phyloP scores from a whole-genome alignment of 2,329 filamentous ascomycete genomes.

The Nigrograna mackinnonii region DNA sequence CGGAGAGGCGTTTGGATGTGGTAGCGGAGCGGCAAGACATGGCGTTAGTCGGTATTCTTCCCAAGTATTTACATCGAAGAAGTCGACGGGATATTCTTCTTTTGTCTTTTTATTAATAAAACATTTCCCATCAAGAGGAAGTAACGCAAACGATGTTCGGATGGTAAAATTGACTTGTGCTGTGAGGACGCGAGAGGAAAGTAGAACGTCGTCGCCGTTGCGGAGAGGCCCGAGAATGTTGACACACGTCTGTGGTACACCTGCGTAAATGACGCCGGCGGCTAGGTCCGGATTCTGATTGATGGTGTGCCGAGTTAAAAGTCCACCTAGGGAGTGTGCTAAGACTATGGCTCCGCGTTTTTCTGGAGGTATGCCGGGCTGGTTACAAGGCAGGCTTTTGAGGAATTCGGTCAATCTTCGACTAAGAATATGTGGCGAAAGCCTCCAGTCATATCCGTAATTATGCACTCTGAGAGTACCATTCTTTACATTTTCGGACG shows the following conservation, averaged over 20 bases:
- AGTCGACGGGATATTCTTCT: constrained; percentile 80
- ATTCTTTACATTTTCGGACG: constrained; percentile 71
- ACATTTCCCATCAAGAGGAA: constrained; percentile 85
- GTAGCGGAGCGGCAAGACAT: constrained; percentile 70
- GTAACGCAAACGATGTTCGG: constrained; percentile 79
- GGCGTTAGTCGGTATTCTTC: constrained; percentile 77
- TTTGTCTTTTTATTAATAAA: constrained; percentile 83
- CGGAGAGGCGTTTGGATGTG: constrained; percentile 52
- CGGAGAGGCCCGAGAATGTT: constrained; percentile 89
- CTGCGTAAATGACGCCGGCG: constrained; percentile 82
- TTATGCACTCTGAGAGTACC: constrained; percentile 81
- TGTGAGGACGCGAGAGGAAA: constrained; percentile 87
- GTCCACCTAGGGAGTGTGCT: constrained; percentile 83
- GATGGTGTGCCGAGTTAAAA: constrained; percentile 86
- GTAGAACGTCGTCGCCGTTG: constrained; percentile 88
- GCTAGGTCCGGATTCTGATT: constrained; percentile 86
- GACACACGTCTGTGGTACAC: constrained; percentile 81
- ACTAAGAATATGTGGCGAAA: constrained; percentile 79
- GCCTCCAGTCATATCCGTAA: constrained; percentile 93
- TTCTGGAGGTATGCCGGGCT: constrained; percentile 53
- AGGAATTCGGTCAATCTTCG: constrained; percentile 73
- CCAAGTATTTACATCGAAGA: constrained; percentile 81
- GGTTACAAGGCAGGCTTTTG: constrained; percentile 74
- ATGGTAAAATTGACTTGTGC: constrained; percentile 94
- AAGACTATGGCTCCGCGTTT: constrained; percentile 77